phyloP scores from a whole-genome alignment of 352 stramenopile species.

The Globisporangium echinulatum region DNA sequence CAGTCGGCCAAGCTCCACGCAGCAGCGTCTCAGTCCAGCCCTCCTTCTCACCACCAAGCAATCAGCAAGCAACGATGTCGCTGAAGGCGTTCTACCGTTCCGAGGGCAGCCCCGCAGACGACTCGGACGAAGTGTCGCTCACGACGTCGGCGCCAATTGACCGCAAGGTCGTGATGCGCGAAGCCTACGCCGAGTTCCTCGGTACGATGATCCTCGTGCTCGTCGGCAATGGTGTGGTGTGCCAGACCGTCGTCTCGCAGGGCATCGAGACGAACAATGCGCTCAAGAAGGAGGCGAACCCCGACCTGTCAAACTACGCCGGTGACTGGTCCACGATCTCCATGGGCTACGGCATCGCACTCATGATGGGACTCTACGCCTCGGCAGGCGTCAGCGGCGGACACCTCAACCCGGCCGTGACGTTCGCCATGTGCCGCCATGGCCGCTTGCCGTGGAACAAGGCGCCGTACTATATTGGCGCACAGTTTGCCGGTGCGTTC shows the following conservation, averaged over 20 bases:
- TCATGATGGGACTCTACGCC: constrained; percentile 65
- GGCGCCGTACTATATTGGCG: constrained; percentile 51
- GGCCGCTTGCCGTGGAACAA: constrained; percentile 58
- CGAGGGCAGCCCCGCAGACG: constrained; percentile 19
- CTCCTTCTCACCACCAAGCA: too few species aligned
- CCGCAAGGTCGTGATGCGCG: constrained; percentile 18
- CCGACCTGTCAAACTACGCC: constrained; percentile 42
- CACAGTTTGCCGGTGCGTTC: constrained; percentile 58
- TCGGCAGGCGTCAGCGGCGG: constrained; percentile 61
- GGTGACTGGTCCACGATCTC: constrained; percentile 69
- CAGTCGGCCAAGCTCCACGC: too few species aligned
- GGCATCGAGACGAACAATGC: constrained; percentile 49
- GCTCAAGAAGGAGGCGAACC: constrained; percentile 36
- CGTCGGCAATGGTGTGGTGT: constrained; percentile 46
- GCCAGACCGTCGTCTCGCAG: constrained; percentile 55
- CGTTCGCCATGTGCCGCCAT: constrained; percentile 58
- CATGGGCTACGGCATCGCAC: constrained; percentile 58
- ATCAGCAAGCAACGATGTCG: neutral
- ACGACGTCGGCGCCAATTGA: constrained; percentile 39
- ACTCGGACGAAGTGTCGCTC: constrained; percentile 42
- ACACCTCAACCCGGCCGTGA: constrained; percentile 67
- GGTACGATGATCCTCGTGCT: constrained; percentile 59
- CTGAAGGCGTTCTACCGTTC: constrained; percentile 19
- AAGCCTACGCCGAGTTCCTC: constrained; percentile 42
- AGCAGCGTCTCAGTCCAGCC: too few species aligned